Base-by-base conservation (phyloP, 768 basidiomycete genomes). In the Lanmaoa rubissima region DNA sequence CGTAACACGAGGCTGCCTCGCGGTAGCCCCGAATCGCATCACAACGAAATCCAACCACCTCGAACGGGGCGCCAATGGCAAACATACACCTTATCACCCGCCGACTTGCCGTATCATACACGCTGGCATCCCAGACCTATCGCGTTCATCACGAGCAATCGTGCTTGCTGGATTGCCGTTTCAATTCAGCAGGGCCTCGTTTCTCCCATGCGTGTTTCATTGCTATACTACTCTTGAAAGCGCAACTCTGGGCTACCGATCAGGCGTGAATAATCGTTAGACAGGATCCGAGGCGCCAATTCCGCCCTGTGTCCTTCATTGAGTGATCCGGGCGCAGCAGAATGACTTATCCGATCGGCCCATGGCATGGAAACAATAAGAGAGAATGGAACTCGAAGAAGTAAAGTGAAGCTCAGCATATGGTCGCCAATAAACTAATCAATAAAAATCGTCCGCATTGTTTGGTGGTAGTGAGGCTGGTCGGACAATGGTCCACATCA, bases 1-100 rank as follows among this genome's bases (percentile, higher is more conserved):
- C 42, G 43, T 13, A 31, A 38, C 43, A 19, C 43, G n/a, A 63
- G 61, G 62, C 50, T 26, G 54, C 62, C 62, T 56, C 62, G 46
- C 63, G 32, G 32, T 32, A 12, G 32, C 28, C 28, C 6, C 6
- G 28, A 28, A 28, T 3, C 28, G 6, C 32, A 32, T 32, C 32
- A 32, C 4, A 4, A 32, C 32, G 32, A 32, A 11, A 32, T 32
- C 32, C 32, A 11, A 32, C n/a, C 32, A 10, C 32, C 32, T 12
- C 11, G 32, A 11, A 32, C 8, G n/a, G n/a, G n/a, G 10, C 21
- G 14, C 13, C 8, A 13, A 19, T 48, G 47, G 48, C 26, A 24
- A 24, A 24, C 21, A 2, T 24, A 24, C 28, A 6, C 28, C 28
- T 28, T 31, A 31, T 54, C 52, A 46, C 38, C 43, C 53, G 36